Percentiles rank a stretch among this genome's conserved stretches.
Conservation (phyloP, 495 filamentous ascomycete species). For the Hapsidospora chrysogenum region DNA sequence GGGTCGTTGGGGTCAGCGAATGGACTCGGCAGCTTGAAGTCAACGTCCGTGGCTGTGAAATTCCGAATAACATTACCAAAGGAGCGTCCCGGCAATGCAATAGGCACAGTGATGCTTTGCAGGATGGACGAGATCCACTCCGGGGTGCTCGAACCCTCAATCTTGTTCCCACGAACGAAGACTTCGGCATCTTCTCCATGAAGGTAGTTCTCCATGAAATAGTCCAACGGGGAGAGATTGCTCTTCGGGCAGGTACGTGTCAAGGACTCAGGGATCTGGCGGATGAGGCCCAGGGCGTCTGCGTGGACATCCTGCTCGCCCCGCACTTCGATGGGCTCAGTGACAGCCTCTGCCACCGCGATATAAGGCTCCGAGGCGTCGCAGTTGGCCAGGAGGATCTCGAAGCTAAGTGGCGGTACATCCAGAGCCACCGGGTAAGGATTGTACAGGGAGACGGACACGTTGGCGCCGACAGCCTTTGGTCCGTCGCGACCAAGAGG, state of each 20-base stretch:
- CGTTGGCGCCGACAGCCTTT: constrained; percentile 60
- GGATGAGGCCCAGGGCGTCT: constrained; percentile 50
- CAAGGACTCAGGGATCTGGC: constrained; percentile 51
- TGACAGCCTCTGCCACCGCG: constrained; percentile 51
- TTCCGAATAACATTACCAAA: constrained; percentile 71
- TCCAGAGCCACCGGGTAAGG: constrained; percentile 56
- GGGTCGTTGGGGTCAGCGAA: constrained; percentile 61
- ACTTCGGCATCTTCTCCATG: constrained; percentile 60
- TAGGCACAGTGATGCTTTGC: constrained; percentile 63
- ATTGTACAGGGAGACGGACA: constrained; percentile 49
- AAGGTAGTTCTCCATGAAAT: constrained; percentile 67
- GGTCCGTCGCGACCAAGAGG: constrained; percentile 24
- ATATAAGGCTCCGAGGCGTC: constrained; percentile 48
- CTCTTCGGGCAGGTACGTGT: constrained; percentile 55
- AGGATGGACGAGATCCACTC: constrained; percentile 69
- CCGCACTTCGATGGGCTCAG: constrained; percentile 42
- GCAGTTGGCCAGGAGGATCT: constrained; percentile 70
- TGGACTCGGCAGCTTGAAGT: constrained; percentile 67
- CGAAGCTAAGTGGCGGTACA: constrained; percentile 66
- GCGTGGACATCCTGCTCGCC: constrained; percentile 49
- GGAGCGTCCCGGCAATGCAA: constrained; percentile 64
- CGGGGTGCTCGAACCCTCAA: constrained; percentile 48
- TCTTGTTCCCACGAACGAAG: constrained; percentile 59
- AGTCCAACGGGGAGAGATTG: constrained; percentile 66
- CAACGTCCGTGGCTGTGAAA: constrained; percentile 68